Evolutionary conservation across 805 yeast genomes (phyloP).

Genomic region (Candida patagonica): DNA sequence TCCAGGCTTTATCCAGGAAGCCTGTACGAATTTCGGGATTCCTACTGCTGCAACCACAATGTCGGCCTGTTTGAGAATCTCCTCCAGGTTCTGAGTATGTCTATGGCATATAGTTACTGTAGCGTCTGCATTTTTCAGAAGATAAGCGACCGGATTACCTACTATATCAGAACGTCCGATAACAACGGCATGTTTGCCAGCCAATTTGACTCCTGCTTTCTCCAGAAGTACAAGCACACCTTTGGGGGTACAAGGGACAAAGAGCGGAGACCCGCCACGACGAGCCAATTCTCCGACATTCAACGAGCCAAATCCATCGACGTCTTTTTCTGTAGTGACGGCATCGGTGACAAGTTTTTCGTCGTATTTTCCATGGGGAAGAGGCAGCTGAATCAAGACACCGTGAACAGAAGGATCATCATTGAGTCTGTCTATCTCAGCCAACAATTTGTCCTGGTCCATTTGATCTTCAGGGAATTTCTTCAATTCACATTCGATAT

Average conservation of each 20-base stretch:
- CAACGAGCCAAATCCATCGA: slow-evolving; percentile 85
- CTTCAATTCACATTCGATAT: slow-evolving; percentile 57
- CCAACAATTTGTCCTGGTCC: slow-evolving; percentile 48
- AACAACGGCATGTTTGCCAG: slow-evolving; percentile 81
- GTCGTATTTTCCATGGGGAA: slow-evolving; percentile 63
- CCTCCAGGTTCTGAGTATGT: slow-evolving; percentile 52
- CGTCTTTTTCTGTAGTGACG: slow-evolving; percentile 78
- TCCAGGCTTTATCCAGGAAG: slow-evolving; percentile 78
- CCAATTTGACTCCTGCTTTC: slow-evolving; percentile 50
- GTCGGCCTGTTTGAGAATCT: slow-evolving; percentile 61
- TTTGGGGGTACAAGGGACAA: slow-evolving; percentile 92
- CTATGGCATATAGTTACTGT: slow-evolving; percentile 88
- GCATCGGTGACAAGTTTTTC: slow-evolving; percentile 73
- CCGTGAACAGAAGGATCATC: slow-evolving; percentile 75
- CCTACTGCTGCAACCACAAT: slow-evolving; percentile 94
- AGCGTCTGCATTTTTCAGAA: slow-evolving; percentile 66
- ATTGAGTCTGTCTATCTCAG: slow-evolving; percentile 54
- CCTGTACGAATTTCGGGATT: slow-evolving; percentile 69
- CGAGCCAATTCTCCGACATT: slow-evolving; percentile 89
- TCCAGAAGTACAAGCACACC: slow-evolving; percentile 78
- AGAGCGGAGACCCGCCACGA: slow-evolving; percentile 72
- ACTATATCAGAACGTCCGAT: slow-evolving; percentile 96
- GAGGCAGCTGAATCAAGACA: slow-evolving; percentile 78
- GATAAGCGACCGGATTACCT: slow-evolving; percentile 84
- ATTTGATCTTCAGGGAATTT: slow-evolving; percentile 50